Base-by-base conservation (phyloP, 371 early-diverging fungal genomes). In the Syncephalastrum monosporum region DNA sequence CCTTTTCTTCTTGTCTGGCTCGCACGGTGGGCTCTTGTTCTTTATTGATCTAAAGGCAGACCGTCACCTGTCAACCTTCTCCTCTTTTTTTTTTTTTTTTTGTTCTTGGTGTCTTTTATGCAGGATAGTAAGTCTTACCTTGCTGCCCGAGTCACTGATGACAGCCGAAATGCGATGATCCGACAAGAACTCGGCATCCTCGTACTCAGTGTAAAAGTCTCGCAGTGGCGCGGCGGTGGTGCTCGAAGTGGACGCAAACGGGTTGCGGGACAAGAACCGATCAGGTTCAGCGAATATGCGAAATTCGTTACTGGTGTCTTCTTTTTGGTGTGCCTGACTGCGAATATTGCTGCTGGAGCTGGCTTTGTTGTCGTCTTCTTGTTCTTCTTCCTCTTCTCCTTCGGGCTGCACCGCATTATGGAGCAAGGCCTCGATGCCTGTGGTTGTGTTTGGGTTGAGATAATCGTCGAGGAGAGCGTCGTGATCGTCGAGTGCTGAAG, bases 91-190 rank as follows among this genome's bases (percentile, higher is more conserved):
- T 29, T 7, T 29, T 3, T 33, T 33, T 12, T 33, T 33, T 12
- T n/a, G n/a, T n/a, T n/a, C n/a, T n/a, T n/a, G n/a, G n/a, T n/a
- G n/a, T n/a, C n/a, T 5, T 10, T 33, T 33, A 33, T 51, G 15
- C 38, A 50, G 19, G 8, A 16, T 33, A 17, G 25, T 33, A 38
- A 19, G 16, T n/a, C 38, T 51, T 21, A 19, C 38, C 38, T 51
- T 51, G 51, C n/a, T 51, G 12, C 14, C n/a, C 8, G 42, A 12
- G 45, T 54, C 55, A 14, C 43, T 54, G 15, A 51, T 45, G 21
- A 61, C 58, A 16, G 61, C 58, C n/a, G 66, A 65, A 43, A 65
- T 65, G 10, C 66, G 66, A 29, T 61, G 60, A 38, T 65, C 66
- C 4, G 66, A 57, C 19, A 65, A 49, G 23, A 61, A 56, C 21